Evolutionary conservation across 164 flowering plant genomes (phyloP), one percentile per base, ranked within the genome.

Genomic region (Berberis thunbergii): DNA sequence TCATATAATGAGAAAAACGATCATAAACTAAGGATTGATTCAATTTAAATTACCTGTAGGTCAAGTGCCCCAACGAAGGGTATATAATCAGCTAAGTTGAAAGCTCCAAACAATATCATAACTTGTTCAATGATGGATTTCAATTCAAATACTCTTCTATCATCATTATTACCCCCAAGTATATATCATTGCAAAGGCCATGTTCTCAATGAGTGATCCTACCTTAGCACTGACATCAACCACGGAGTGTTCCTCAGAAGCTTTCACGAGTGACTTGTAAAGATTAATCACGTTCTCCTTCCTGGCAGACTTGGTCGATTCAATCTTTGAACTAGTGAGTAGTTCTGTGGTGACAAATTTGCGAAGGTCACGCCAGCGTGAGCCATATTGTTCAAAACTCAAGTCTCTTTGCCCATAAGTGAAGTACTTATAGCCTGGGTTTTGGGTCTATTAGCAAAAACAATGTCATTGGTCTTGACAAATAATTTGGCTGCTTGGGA

Each of bases 101-200:
- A 67, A 48, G 61, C 11, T 1, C 76, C 81, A 0, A 68, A 62
- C 5, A 79, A 38, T 3, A 54, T 44, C 74, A 78, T 49, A 2
- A 55, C 73, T 26, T 81, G 82, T 42, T 75, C 72, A 1, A 81
- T 69, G 45, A 75, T 72, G 8, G 69, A 72, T 48, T 72, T 77
- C 64, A 81, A 80, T 1, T 82, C 79, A 2, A 62, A 62, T 9
- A 26, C 26, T 26, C 26, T 26, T 0, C 69, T 75, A 62, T 73
- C 75, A 45, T 75, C 75, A 1, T 83, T 83, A 72, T 83, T 83
- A 72, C 73, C 74, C 42, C 84, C 84, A 55, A 79, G 66, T 38
- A 80, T 3, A n/a, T n/a, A 79, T 74, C 83, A 79, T 79, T 63
- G 38, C 11, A 41, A 74, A 80, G 2, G 72, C 67, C 59, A 70